These are phyloP conservation scores for Prunella vulgaris DNA, from an alignment of 257 asterid genomes.

Conservation along the genomic window DNA sequence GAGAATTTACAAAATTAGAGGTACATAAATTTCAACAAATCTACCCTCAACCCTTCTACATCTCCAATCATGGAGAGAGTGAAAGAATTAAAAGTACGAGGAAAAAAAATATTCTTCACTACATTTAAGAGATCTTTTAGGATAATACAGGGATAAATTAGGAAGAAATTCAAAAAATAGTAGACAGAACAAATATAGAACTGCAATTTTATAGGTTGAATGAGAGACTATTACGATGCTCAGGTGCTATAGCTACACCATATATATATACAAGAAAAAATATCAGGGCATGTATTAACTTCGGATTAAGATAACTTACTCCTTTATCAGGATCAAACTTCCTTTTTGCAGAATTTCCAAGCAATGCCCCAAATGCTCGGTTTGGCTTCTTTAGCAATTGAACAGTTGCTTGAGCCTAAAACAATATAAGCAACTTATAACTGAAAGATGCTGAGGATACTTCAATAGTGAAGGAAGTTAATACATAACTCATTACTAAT, in stretches of 20 bases:
- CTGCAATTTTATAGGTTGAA: neutral
- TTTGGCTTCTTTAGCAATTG: conserved; percentile 73
- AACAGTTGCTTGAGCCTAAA: conserved; percentile 63
- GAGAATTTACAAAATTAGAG: neutral
- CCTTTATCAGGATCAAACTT: conserved; percentile 57
- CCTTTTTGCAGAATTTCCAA: conserved; percentile 70
- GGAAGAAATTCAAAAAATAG: too few relatives aligned
- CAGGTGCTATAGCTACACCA: neutral
- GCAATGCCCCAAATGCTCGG: conserved; percentile 78
- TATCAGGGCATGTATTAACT: neutral
- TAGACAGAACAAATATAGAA: too few relatives aligned
- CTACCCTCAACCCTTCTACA: too few relatives aligned
- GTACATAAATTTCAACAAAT: too few relatives aligned
- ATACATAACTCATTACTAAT: neutral
- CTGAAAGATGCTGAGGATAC: neutral
- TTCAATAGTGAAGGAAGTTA: conserved; percentile 15
- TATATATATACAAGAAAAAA: neutral
- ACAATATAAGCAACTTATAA: conserved; percentile 8
- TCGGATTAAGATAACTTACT: conserved; percentile 34
- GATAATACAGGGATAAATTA: too few relatives aligned
- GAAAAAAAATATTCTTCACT: too few relatives aligned
- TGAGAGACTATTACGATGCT: neutral
- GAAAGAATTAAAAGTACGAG: too few relatives aligned
- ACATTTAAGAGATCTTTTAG: too few relatives aligned
- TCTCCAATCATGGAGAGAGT: too few relatives aligned